These are phyloP conservation scores for Flammula alnicola DNA, from an alignment of 1,284 basidiomycete genomes.

Conservation along the genomic window DNA sequence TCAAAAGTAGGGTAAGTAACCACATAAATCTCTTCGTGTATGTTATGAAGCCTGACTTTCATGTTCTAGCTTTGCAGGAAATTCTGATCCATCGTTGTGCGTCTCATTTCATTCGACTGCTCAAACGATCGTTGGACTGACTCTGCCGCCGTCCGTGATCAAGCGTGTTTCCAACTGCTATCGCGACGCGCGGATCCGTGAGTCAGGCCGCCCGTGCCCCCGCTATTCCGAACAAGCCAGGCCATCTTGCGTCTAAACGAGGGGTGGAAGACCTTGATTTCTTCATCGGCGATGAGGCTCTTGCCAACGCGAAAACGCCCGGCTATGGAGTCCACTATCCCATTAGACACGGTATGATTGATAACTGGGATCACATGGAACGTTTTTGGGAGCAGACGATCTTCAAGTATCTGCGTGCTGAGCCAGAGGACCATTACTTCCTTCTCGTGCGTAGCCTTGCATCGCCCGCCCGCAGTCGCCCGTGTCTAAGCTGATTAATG, in stretches of 20 bases:
- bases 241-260: conserved; percentile 93
- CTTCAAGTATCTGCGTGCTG: conserved; percentile 99
- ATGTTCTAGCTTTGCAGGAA: conserved; percentile 87
- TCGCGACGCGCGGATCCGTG: conserved; percentile 81
- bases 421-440: conserved; percentile 99
- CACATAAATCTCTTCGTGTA: conserved; percentile 1
- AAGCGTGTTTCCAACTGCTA: conserved; percentile 95
- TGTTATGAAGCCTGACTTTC: conserved; percentile 15
- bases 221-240: conserved; percentile 83
- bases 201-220: conserved; percentile 72
- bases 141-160: neutral
- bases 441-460: conserved; percentile 72
- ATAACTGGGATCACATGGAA: conserved; percentile 99
- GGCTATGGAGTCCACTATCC: conserved; percentile 97
- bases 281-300: conserved; percentile 98
- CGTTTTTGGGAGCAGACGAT: conserved; percentile 99
- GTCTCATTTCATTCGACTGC: conserved; percentile 33
- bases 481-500: neutral
- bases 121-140: conserved; percentile 1
- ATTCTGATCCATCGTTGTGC: conserved; percentile 97
- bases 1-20: conserved; percentile 92
- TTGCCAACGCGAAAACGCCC: conserved; percentile 90
- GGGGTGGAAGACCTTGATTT: conserved; percentile 99
- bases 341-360: conserved; percentile 97
- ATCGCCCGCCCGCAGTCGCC: conserved; percentile 3